Evolutionary conservation across 164 flowering plant genomes (phyloP), one percentile per base, ranked within the genome.

Genomic region (Aristolochia contorta): DNA sequence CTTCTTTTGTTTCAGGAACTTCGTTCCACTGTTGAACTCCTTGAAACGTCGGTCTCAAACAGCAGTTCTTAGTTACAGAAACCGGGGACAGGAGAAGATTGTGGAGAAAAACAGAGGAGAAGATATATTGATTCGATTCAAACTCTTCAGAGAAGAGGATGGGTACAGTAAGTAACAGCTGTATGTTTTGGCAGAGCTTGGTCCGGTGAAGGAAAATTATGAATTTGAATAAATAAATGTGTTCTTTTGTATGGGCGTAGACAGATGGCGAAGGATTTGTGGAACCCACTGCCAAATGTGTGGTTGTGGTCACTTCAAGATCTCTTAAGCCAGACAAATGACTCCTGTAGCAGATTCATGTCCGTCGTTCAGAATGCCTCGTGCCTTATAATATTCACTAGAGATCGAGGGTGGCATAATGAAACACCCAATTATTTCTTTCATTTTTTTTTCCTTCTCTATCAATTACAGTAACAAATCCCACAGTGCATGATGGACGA

Each of bases 101-200:
- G 37, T 24, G 46, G 23, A 22, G 23, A 20, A 43, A 27, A 18
- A 4, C n/a, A 58, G 30, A 5, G 30, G 30, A 27, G 30, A 27
- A 27, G 5, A 27, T 2, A 5, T 27, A 27, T 27, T 2, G 2
- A 27, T 27, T 27, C 45, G 21, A 58, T 45, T 43, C 19, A 47
- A 6, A 0, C 8, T 43, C 1, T 20, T 58, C 0, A 6, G 22
- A 58, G 30, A 27, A 5, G 30, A 27, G 30, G 30, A 27, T 27
- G 3, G 5, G 5, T 27, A 13, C n/a, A 25, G 43, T 45, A 15
- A 58, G 61, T 9, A 50, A 58, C 61, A 58, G 61, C 61, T 58
- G 61, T 58, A 37, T 37, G 61, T 43, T 58, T 58, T 58, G 61
- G 16, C 51, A 58, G 51, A 58, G 25, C 49, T 45, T 21, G 61